These are phyloP conservation scores for Elaeis guineensis DNA, from an alignment of 176 grass and related monocot genomes.

Conservation along the genomic window DNA sequence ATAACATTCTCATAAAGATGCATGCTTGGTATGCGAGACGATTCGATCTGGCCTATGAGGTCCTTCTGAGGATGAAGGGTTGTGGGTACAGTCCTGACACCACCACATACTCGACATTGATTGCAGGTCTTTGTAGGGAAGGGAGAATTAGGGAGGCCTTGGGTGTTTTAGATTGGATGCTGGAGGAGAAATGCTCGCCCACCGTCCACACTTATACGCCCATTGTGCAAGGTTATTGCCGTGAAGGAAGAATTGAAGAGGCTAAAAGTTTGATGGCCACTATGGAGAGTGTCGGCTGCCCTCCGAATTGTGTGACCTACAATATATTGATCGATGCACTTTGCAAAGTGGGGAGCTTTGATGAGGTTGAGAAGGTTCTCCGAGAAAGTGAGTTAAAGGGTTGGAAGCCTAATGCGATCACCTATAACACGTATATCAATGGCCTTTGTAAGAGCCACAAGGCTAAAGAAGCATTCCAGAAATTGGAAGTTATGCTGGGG, in stretches of 20 bases:
- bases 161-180: conserved; percentile 63
- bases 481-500: conserved; percentile 44
- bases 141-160: conserved; percentile 45
- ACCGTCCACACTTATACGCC: conserved; percentile 66
- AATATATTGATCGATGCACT: conserved; percentile 65
- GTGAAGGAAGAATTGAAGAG: conserved; percentile 46
- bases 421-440: conserved; percentile 75
- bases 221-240: conserved; percentile 63
- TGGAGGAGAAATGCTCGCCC: conserved; percentile 34
- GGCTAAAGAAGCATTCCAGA: conserved; percentile 42
- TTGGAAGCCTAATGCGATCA: conserved; percentile 49
- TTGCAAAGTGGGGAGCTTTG: conserved; percentile 38
- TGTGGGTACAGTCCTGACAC: conserved; percentile 38
- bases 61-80: conserved; percentile 24
- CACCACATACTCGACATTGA: conserved; percentile 52
- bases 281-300: conserved; percentile 50
- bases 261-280: conserved; percentile 49
- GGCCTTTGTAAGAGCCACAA: conserved; percentile 55
- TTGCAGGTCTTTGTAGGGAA: conserved; percentile 48
- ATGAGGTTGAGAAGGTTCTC: conserved; percentile 46
- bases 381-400: conserved; percentile 33
- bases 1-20: conserved; percentile 71
- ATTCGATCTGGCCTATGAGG: conserved; percentile 45
- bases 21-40: conserved; percentile 24
- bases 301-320: conserved; percentile 54